phyloP scores from a whole-genome alignment of 2,329 filamentous ascomycete species.

The Aspergillus ibericus region DNA sequence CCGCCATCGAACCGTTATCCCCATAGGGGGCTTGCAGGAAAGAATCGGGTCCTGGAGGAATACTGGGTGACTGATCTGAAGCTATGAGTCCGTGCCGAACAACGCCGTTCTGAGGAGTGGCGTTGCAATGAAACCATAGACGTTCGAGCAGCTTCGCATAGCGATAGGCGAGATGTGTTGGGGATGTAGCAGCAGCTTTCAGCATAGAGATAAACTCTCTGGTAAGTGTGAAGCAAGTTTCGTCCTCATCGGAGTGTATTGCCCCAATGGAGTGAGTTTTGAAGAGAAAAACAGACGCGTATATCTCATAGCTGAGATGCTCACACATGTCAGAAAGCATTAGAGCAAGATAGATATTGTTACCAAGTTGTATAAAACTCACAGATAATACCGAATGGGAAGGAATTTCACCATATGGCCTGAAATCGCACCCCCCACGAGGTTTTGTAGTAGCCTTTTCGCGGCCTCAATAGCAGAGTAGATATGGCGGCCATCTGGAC shows the following conservation, averaged over 20 bases:
- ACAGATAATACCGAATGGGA: conserved; percentile 15
- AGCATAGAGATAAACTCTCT: conserved; percentile 12
- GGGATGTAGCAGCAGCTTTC: conserved; percentile 2
- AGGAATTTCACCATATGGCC: conserved; percentile 11
- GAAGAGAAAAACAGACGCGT: conserved; percentile 16
- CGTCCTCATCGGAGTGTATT: not conserved
- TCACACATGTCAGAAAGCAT: no score
- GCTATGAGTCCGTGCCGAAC: not conserved
- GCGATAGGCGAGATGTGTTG: conserved; percentile 10
- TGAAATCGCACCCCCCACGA: conserved; percentile 6
- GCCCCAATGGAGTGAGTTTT: conserved; percentile 12
- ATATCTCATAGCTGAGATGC: conserved; percentile 11
- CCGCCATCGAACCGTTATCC: not conserved
- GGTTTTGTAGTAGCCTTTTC: conserved; percentile 8
- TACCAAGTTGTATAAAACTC: not conserved
- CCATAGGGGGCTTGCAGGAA: not conserved
- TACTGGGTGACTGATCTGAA: not conserved
- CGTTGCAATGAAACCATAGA: conserved; percentile 9
- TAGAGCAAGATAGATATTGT: no score
- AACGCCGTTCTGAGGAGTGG: not conserved
- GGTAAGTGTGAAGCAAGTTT: conserved; percentile 1
- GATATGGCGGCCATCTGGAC: conserved; percentile 19
- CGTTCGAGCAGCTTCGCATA: conserved; percentile 10
- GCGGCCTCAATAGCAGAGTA: conserved; percentile 18
- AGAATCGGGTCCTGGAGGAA: not conserved